A percentile compares a stretch with the other conserved stretches of the same genome.
Conservation (phyloP, 2,329 filamentous ascomycete species). For the Calonectria fujianensis region DNA sequence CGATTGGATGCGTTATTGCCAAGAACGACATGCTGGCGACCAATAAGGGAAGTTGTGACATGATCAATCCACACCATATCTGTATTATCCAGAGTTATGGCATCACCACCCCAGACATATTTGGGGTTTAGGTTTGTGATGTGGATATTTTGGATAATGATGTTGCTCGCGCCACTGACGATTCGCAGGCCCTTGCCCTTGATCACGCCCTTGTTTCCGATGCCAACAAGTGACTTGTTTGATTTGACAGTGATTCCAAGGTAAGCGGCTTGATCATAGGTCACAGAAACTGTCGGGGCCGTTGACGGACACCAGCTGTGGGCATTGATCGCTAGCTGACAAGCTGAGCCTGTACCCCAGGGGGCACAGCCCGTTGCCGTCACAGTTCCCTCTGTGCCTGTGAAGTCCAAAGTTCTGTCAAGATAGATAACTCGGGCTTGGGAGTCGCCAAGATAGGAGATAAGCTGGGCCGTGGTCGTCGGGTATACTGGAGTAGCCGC, state of each 20-base stretch:
- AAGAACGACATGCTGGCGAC: constrained; percentile 75
- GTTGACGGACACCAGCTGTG: constrained; percentile 75
- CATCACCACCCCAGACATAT: constrained; percentile 76
- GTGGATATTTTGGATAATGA: constrained; percentile 76
- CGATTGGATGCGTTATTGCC: constrained; percentile 70
- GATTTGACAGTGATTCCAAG: constrained; percentile 70
- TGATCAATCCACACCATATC: constrained; percentile 70
- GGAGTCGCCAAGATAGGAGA: constrained; percentile 73
- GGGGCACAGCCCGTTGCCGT: constrained; percentile 75
- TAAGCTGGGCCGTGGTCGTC: constrained; percentile 71
- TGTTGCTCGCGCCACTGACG: constrained; percentile 66
- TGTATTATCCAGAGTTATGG: constrained; percentile 68
- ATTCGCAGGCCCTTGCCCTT: constrained; percentile 73
- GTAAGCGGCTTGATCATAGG: constrained; percentile 69
- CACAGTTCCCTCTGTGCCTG: constrained; percentile 70
- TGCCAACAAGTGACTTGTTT: constrained; percentile 75
- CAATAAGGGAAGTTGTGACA: constrained; percentile 72
- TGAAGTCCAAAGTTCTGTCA: constrained; percentile 73
- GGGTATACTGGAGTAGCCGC: constrained; percentile 71
- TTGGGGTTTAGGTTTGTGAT: constrained; percentile 73
- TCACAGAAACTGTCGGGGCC: constrained; percentile 65
- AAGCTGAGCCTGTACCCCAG: constrained; percentile 69
- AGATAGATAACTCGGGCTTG: constrained; percentile 74
- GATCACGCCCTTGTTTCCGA: constrained; percentile 71
- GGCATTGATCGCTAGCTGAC: constrained; percentile 76